Evolutionary conservation across 2,329 filamentous ascomycete species (phyloP).

Genomic region (Aspergillus sp.): DNA sequence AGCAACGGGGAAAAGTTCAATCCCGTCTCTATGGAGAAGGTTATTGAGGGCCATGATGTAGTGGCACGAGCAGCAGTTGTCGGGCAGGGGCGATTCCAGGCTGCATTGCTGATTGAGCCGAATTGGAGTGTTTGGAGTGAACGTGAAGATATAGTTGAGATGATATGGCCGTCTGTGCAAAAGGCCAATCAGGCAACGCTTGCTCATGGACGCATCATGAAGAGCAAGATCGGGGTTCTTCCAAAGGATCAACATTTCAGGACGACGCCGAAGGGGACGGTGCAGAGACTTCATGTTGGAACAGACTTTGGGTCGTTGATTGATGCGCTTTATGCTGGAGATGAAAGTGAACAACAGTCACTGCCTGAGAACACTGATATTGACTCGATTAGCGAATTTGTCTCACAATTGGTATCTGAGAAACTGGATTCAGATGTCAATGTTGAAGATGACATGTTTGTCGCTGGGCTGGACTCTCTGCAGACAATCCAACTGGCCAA

Average conservation of each 20-base stretch:
- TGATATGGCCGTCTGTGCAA: conserved; percentile 41
- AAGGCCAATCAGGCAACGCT: conserved; percentile 36
- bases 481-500: conserved; percentile 2
- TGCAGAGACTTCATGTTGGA: conserved; percentile 3
- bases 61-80: conserved; percentile 26
- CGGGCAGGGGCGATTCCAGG: conserved; percentile 28
- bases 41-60: conserved; percentile 24
- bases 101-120: conserved; percentile 27
- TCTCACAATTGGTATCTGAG: too few relatives aligned
- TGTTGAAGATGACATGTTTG: conserved; percentile 2
- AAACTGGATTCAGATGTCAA: too few relatives aligned
- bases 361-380: too few relatives aligned
- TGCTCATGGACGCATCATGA: conserved; percentile 38
- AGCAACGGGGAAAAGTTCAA: conserved; percentile 38
- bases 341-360: neutral
- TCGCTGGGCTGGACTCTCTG: conserved; percentile 9
- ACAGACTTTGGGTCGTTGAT: conserved; percentile 8
- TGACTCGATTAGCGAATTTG: too few relatives aligned
- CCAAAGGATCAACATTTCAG: conserved; percentile 38
- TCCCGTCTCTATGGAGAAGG: conserved; percentile 32
- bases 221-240: conserved; percentile 37
- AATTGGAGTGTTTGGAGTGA: conserved; percentile 5
- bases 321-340: conserved; percentile 1
- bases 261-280: conserved; percentile 39
- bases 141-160: conserved; percentile 22